Conservation (phyloP, 2,329 filamentous ascomycete genomes). For the Sclerotinia borealis region DNA sequence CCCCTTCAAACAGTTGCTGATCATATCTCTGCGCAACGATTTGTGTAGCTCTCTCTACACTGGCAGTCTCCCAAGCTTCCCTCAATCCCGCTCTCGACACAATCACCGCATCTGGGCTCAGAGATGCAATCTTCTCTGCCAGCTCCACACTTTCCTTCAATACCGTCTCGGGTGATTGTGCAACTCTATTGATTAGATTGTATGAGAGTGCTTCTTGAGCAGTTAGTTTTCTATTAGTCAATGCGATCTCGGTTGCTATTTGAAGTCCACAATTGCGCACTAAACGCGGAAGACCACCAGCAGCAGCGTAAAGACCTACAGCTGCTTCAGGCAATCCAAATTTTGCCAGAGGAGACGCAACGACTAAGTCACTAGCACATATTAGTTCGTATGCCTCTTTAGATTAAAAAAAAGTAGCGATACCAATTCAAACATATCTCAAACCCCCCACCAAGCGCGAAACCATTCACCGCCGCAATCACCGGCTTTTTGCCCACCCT, state of each 20-base stretch:
- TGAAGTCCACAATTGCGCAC: conserved; percentile 58
- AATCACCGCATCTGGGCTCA: conserved; percentile 69
- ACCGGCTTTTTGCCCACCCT: conserved; percentile 67
- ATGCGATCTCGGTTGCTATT: conserved; percentile 63
- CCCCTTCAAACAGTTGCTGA: conserved; percentile 49
- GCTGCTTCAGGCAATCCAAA: conserved; percentile 69
- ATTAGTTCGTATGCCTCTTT: neutral
- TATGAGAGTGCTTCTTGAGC: conserved; percentile 56
- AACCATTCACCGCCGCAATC: conserved; percentile 71
- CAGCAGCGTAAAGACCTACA: conserved; percentile 63
- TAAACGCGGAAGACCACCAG: conserved; percentile 64
- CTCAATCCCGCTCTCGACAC: conserved; percentile 65
- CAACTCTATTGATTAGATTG: conserved; percentile 63
- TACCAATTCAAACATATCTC: conserved; percentile 58
- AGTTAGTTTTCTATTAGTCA: conserved; percentile 54
- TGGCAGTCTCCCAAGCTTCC: conserved; percentile 61
- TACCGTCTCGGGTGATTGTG: conserved; percentile 38
- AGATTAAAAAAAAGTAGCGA: neutral
- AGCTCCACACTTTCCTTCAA: conserved; percentile 53
- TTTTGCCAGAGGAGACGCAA: conserved; percentile 53
- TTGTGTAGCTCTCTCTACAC: conserved; percentile 52
- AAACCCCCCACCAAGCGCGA: conserved; percentile 69
- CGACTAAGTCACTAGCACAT: conserved; percentile 55
- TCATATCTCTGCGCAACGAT: conserved; percentile 52
- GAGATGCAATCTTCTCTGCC: conserved; percentile 54